Base-by-base conservation (phyloP, 371 early-diverging fungal genomes). In the Syncephalis fuscata region DNA sequence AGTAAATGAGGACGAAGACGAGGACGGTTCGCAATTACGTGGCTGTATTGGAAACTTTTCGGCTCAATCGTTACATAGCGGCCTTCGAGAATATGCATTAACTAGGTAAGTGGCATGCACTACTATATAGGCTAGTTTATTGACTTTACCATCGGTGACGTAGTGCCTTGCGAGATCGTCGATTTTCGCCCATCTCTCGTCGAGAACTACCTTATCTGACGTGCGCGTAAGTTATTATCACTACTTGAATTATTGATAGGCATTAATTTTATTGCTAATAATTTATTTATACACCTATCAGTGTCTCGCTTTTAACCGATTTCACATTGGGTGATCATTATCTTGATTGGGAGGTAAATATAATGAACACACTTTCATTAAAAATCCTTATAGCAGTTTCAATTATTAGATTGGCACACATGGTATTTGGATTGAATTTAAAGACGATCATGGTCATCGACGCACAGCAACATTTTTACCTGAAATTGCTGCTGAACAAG, bases 41-140 rank as follows among this genome's bases (percentile, higher is more conserved):
- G 95, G 95, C 10, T 95, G 94, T 60, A 92, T 95, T 40, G 96
- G 96, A 14, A 92, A 78, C 58, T 95, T 95, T 55, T 61, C 66
- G 8, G 62, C 91, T 2, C 59, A 80, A 70, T 62, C 72, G 8
- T 62, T 95, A 19, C 71, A 68, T 50, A 44, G 53, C 23, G 92
- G 90, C 0, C 61, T 95, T 20, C 59, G 64, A 22, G 75, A 89
- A 38, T 95, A 92, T 57, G 91, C 95, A 3, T 55, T 89, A 45
- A 78, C 76, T 44, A 87, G 85, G 80, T 74, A 61, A 51, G 46
- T 20, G 22, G 2, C 39, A 19, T 11, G 36, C 37, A n/a, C 3
- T 20, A 20, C 39, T 48, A 49, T 45, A 36, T 43, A 17, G 38
- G 22, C 39, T 39, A 19, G 24, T 17, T 39, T 9, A 15, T 37